phyloP scores from a whole-genome alignment of 257 asterid genomes.

The Phtheirospermum japonicum region DNA sequence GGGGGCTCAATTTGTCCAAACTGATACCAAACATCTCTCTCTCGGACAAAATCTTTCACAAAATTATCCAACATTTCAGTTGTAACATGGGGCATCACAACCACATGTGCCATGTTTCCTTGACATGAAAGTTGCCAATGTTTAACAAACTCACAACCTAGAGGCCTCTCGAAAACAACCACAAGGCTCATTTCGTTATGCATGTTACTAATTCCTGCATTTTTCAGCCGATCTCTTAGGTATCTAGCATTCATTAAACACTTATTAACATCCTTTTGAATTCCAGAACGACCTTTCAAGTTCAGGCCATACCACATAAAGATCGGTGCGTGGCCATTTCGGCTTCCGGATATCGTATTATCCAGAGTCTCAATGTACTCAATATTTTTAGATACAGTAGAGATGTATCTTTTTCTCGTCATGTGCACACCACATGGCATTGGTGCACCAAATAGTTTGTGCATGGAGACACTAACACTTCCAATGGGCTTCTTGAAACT shows the following conservation, averaged over 20 bases:
- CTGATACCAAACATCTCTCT: conserved; percentile 42
- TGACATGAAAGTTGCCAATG: conserved; percentile 57
- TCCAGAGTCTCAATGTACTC: conserved; percentile 58
- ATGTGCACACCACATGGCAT: conserved; percentile 60
- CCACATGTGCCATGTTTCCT: conserved; percentile 53
- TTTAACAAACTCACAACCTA: conserved; percentile 41
- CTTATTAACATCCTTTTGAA: conserved; percentile 46
- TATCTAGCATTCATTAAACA: conserved; percentile 53
- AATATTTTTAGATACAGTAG: conserved; percentile 39
- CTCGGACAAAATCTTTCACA: conserved; percentile 34
- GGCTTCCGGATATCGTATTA: conserved; percentile 56
- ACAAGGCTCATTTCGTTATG: conserved; percentile 54
- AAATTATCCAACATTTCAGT: conserved; percentile 48
- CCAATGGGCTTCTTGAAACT: conserved; percentile 55
- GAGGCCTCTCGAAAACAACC: conserved; percentile 57
- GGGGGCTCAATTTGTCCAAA: conserved; percentile 36
- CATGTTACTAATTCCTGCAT: conserved; percentile 46
- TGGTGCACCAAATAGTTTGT: conserved; percentile 52
- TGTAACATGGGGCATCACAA: conserved; percentile 53
- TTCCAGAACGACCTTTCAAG: conserved; percentile 48
- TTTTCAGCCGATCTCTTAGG: conserved; percentile 43
- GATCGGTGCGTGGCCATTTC: conserved; percentile 58
- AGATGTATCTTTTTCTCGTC: conserved; percentile 39
- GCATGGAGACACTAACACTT: conserved; percentile 53
- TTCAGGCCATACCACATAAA: conserved; percentile 54